Conservation (phyloP, 257 asterid genomes). For the Prunella vulgaris region DNA sequence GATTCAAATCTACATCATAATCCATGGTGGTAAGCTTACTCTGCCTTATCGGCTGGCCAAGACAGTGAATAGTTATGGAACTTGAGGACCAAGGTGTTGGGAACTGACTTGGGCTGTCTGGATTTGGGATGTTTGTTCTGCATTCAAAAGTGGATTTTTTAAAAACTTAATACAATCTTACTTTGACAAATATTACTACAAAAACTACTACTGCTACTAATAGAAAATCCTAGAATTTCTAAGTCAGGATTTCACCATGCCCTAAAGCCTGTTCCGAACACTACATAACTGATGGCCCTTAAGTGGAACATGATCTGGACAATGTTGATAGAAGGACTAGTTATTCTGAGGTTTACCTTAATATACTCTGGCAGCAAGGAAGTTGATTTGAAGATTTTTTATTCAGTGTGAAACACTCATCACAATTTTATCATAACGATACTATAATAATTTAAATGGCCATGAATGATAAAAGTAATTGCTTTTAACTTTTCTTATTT, state of each 20-base stretch:
- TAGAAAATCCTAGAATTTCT: background rate
- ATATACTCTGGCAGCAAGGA: background rate
- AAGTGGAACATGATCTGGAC: constrained; percentile 8
- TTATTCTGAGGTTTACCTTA: background rate
- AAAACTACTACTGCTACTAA: background rate
- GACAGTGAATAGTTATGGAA: background rate
- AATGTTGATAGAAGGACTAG: background rate
- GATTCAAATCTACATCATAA: constrained; percentile 2
- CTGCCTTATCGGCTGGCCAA: constrained; percentile 2
- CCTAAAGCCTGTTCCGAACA: background rate
- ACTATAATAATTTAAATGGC: background rate
- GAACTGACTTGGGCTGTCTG: background rate
- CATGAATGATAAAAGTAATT: background rate
- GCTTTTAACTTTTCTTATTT: background rate
- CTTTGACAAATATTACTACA: background rate
- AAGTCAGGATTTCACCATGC: background rate
- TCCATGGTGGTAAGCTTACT: constrained; percentile 1
- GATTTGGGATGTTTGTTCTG: background rate
- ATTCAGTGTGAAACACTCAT: background rate
- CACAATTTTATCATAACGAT: background rate
- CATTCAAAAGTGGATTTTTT: too few species aligned
- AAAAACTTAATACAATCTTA: background rate
- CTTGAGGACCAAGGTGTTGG: background rate
- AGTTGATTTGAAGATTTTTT: background rate
- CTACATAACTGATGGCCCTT: background rate